Percentiles rank a stretch among this genome's conserved stretches.
Conservation (phyloP, 139 green algal species). For the Chlorella sp. region DNA sequence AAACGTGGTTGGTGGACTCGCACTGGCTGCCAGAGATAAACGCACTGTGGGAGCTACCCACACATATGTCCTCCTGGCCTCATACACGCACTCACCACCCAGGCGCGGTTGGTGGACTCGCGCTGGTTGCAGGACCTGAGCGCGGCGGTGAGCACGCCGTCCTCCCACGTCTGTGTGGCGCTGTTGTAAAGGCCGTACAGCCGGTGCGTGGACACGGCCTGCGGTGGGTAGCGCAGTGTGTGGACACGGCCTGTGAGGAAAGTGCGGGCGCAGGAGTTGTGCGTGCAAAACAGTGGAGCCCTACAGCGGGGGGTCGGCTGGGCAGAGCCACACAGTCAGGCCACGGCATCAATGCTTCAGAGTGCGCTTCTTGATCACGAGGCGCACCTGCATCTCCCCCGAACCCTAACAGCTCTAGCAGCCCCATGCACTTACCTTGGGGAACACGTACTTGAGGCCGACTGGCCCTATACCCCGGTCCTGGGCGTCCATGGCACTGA, state of each 20-base stretch:
- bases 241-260: too few species aligned
- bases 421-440: slow-evolving; percentile 11
- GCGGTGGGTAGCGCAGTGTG: too few species aligned
- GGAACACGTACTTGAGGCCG: slow-evolving; percentile 14
- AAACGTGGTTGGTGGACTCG: slow-evolving; percentile 1
- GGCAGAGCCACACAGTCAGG: too few species aligned
- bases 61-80: too few species aligned
- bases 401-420: background rate
- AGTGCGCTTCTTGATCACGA: too few species aligned
- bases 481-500: slow-evolving; percentile 28
- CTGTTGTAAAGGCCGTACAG: slow-evolving; percentile 64
- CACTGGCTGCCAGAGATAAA: slow-evolving; percentile 26
- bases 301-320: too few species aligned
- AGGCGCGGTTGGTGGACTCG: slow-evolving; percentile 1
- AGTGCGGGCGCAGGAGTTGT: too few species aligned
- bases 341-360: too few species aligned
- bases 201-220: slow-evolving; percentile 46
- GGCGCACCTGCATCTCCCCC: too few species aligned
- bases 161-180: slow-evolving; percentile 56
- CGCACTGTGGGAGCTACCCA: too few species aligned
- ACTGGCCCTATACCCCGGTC: slow-evolving; percentile 11
- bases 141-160: slow-evolving; percentile 58
- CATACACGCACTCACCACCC: slow-evolving; percentile 6
- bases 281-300: too few species aligned
- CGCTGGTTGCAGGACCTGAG: slow-evolving; percentile 28